Evolutionary conservation across 2,329 filamentous ascomycete species (phyloP), one percentile per base, ranked within the genome.

Genomic region (Emmonsia crescens): DNA sequence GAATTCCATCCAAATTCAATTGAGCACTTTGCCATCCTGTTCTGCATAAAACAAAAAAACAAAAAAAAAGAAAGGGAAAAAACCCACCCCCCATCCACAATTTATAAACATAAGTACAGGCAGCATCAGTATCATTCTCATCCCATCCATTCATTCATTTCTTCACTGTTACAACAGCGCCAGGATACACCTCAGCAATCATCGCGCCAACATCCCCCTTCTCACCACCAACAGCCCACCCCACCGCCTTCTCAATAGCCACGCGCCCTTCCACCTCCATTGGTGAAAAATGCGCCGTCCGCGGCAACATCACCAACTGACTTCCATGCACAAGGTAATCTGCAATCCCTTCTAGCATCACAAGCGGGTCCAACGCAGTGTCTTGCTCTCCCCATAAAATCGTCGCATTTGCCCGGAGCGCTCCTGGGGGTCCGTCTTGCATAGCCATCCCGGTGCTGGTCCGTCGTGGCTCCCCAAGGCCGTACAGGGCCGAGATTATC

Each of bases 321-420:
- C 80, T 83, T 27, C 75, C 74, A 61, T 70, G 73, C 19, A 74
- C 72, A 21, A 84, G 74, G 64, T 80, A 83, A 59, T 82, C 79
- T 0, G 74, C 74, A 29, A 84, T 77, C 0, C 82, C 82, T 59
- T 82, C 79, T 31, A 85, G 69, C 31, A 75, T 78, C 33, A 85
- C 70, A 14, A 73, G 70, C 49, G 70, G 71, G 57, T 82, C 77
- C 44, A 85, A 75, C 5, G 82, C 82, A 12, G 73, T 67, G 67
- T 85, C 83, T 27, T 75, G 67, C 65, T 79, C 71, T 1, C 82
- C 83, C 73, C 81, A 82, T 48, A 85, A 64, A 21, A 85, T 68
- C 5, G 82, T 84, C 16, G 80, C 74, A 21, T 77, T 78, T 12
- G 80, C 81, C 62, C 79, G 80, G 27, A 85, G 69, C 2, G 75